These are phyloP conservation scores for Tolypocladium inflatum DNA, from an alignment of 2,329 filamentous ascomycete genomes.

Conservation along the genomic window DNA sequence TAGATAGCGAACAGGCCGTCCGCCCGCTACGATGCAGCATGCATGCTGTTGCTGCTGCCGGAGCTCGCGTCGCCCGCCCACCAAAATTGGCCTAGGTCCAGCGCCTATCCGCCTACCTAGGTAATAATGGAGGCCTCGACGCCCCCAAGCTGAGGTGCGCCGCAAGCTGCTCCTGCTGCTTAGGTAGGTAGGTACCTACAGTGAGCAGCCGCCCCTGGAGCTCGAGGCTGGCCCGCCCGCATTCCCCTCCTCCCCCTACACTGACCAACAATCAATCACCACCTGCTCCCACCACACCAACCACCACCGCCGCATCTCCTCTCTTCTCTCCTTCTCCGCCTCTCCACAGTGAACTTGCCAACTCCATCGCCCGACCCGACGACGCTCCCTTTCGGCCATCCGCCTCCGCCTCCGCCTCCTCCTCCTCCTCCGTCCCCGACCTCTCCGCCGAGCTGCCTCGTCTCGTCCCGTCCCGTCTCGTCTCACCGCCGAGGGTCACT, in stretches of 20 bases:
- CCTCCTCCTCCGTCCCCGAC: conserved; percentile 6
- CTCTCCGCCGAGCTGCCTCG: conserved; percentile 1
- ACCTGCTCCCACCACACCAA: conserved; percentile 6
- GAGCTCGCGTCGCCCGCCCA: not conserved
- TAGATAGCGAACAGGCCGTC: not conserved
- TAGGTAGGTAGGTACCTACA: not conserved
- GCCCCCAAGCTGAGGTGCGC: not conserved
- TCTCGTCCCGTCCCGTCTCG: conserved; percentile 2
- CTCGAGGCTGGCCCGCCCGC: conserved; percentile 4
- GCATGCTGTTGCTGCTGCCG: not conserved
- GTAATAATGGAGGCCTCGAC: not conserved
- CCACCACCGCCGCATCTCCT: conserved; percentile 2
- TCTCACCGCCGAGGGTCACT: conserved; percentile 4
- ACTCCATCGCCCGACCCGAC: conserved; percentile 16
- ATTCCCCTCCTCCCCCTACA: conserved; percentile 4
- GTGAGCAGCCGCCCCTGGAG: conserved; percentile 2
- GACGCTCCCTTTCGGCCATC: conserved; percentile 6
- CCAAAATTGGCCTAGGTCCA: not conserved
- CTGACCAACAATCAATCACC: conserved; percentile 7
- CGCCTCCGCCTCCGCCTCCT: conserved; percentile 6
- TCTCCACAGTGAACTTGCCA: conserved; percentile 19
- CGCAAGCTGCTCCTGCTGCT: not conserved
- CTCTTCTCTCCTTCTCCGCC: conserved; percentile 17
- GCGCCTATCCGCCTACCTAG: not conserved
- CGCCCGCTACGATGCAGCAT: not conserved